These are phyloP conservation scores for Exophiala phaeomuriformis DNA, from an alignment of 2,329 filamentous ascomycete genomes.

Conservation along the genomic window DNA sequence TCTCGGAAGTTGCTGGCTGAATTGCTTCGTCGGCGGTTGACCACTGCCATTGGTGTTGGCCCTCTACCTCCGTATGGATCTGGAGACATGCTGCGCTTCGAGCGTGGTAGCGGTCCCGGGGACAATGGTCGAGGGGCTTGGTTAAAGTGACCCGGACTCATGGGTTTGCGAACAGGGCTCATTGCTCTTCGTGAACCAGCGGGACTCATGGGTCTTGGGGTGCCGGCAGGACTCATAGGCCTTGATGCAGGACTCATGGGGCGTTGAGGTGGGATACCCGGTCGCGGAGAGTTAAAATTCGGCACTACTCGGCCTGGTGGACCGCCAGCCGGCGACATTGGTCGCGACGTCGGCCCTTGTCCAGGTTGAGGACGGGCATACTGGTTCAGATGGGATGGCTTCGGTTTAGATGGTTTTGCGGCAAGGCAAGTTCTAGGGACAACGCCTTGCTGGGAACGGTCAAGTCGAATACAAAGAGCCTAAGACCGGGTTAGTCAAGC, in stretches of 20 bases:
- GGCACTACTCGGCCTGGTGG: conserved; percentile 8
- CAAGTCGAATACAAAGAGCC: conserved; percentile 85
- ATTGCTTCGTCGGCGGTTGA: conserved; percentile 39
- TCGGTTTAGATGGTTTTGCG: conserved; percentile 81
- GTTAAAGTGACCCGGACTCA: conserved; percentile 27
- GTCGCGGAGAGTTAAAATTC: not conserved
- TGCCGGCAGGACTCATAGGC: conserved; percentile 27
- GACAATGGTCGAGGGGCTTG: conserved; percentile 40
- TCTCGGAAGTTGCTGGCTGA: conserved; percentile 37
- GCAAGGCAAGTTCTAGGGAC: conserved; percentile 90
- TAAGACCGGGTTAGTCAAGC: conserved; percentile 37
- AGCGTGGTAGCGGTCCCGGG: conserved; percentile 39
- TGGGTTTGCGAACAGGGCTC: conserved; percentile 24
- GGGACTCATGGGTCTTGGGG: conserved; percentile 41
- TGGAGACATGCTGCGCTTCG: conserved; percentile 40
- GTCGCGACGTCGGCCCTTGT: conserved; percentile 25
- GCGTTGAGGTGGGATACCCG: conserved; percentile 25
- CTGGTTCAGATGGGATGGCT: conserved; percentile 52
- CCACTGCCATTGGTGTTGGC: conserved; percentile 37
- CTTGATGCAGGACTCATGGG: conserved; percentile 31
- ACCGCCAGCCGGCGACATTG: conserved; percentile 22
- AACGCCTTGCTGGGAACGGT: conserved; percentile 87
- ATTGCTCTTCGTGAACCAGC: conserved; percentile 28
- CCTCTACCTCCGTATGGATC: conserved; percentile 39
- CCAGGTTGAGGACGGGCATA: conserved; percentile 39